Conservation (phyloP, 805 yeast genomes). For the Gaillardinia entomophila region DNA sequence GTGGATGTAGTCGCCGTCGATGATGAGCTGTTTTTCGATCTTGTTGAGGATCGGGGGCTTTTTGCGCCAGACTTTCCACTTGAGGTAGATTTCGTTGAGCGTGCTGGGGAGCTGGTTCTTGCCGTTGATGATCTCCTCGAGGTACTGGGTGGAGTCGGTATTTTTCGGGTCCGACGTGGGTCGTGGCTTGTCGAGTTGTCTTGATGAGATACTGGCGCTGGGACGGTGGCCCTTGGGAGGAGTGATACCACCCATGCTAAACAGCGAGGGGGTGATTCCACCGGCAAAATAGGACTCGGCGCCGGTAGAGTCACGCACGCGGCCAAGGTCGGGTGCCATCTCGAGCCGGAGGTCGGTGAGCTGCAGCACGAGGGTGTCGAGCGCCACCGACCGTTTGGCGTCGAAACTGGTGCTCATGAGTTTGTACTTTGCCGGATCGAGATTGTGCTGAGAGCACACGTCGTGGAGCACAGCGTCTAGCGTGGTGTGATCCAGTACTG, state of each 20-base stretch:
- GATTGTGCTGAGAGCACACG: slow-evolving; percentile 22
- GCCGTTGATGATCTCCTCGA: slow-evolving; percentile 25
- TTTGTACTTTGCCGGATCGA: slow-evolving; percentile 20
- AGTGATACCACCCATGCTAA: slow-evolving; percentile 14
- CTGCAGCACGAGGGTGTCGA: not conserved
- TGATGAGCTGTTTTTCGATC: slow-evolving; percentile 76
- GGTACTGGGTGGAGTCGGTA: slow-evolving; percentile 15
- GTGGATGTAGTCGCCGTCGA: slow-evolving; percentile 93
- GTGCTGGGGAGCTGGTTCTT: slow-evolving; percentile 26
- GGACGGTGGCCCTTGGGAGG: no score
- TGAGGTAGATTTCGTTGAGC: slow-evolving; percentile 59
- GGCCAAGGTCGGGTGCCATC: not conserved
- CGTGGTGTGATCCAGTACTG: not conserved
- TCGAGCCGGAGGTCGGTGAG: not conserved
- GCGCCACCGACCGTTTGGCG: not conserved
- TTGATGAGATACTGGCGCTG: no score
- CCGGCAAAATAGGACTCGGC: slow-evolving; percentile 10
- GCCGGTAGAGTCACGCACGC: not conserved
- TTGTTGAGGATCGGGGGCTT: slow-evolving; percentile 78
- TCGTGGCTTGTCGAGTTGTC: slow-evolving; percentile 13
- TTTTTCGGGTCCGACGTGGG: slow-evolving; percentile 1
- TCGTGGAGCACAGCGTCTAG: slow-evolving; percentile 10
- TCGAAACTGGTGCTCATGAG: slow-evolving; percentile 4
- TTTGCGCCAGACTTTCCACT: slow-evolving; percentile 84
- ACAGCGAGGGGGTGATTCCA: slow-evolving; percentile 25